Evolutionary conservation across 164 flowering plant genomes (phyloP).

Genomic region (Buxus sempervirens): DNA sequence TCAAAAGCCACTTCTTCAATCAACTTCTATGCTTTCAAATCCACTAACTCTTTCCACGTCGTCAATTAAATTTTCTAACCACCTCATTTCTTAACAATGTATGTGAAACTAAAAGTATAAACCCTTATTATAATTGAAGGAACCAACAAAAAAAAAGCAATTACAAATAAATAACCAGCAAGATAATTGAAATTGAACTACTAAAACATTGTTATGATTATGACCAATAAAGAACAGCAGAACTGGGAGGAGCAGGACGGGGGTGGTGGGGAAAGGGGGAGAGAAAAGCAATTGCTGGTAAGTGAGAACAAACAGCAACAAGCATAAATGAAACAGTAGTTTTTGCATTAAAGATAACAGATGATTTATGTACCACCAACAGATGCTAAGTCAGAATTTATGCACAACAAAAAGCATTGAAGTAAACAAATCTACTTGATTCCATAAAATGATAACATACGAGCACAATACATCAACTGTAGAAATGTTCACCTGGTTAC

Average conservation of each 20-base stretch:
- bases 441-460: background rate
- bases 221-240: background rate
- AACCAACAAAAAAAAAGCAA: too few relatives aligned
- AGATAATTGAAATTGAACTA: background rate
- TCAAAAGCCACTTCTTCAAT: too few relatives aligned
- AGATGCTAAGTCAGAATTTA: background rate
- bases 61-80: too few relatives aligned
- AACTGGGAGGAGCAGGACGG: too few relatives aligned
- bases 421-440: background rate
- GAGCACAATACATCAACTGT: background rate
- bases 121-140: too few relatives aligned
- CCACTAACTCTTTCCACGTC: too few relatives aligned
- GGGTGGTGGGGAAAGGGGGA: too few relatives aligned
- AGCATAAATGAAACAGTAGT: background rate
- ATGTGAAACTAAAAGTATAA: too few relatives aligned
- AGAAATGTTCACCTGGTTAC: slow-evolving; percentile 66
- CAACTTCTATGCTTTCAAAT: too few relatives aligned
- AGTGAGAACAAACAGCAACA: background rate
- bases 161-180: background rate
- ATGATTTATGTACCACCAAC: background rate
- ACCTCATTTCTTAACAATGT: too few relatives aligned
- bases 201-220: too few relatives aligned
- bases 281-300: too few relatives aligned
- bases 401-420: background rate
- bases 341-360: background rate